Percentiles rank a stretch among this genome's conserved stretches.
phyloP scores from a whole-genome alignment of 2,329 filamentous ascomycete genomes.

The Cryphonectria carpinicola region DNA sequence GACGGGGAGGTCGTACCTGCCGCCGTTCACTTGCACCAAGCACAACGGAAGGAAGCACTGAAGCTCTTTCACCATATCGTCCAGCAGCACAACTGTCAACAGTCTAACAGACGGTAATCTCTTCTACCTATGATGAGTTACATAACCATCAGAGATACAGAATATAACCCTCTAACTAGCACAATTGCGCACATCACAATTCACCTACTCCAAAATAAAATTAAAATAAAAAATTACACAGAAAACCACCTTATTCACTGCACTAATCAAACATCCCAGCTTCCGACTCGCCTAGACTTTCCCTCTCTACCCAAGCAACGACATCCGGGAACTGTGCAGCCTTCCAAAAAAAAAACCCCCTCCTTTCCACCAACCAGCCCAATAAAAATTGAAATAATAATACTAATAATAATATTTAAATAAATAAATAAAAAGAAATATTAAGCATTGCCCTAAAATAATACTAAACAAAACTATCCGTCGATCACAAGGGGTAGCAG shows the following conservation, averaged over 20 bases:
- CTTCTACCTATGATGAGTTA: no score
- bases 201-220: neutral
- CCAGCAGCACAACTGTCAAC: no score
- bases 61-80: no score
- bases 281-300: neutral
- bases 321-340: neutral
- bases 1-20: neutral
- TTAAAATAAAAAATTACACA: neutral
- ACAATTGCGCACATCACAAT: neutral
- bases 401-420: neutral
- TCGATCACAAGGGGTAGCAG: neutral
- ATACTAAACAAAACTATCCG: no score
- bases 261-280: neutral
- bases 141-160: no score
- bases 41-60: neutral
- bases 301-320: neutral
- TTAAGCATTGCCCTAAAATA: neutral
- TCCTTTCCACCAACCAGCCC: neutral
- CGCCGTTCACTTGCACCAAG: neutral
- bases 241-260: neutral
- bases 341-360: neutral
- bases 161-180: no score
- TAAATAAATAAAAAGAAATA: neutral
- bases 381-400: neutral
- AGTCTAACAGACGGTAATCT: no score